Evolutionary conservation across 306 rosid genomes (phyloP), one percentile per base, ranked within the genome.

Genomic region (Mimosa bimucronata): DNA sequence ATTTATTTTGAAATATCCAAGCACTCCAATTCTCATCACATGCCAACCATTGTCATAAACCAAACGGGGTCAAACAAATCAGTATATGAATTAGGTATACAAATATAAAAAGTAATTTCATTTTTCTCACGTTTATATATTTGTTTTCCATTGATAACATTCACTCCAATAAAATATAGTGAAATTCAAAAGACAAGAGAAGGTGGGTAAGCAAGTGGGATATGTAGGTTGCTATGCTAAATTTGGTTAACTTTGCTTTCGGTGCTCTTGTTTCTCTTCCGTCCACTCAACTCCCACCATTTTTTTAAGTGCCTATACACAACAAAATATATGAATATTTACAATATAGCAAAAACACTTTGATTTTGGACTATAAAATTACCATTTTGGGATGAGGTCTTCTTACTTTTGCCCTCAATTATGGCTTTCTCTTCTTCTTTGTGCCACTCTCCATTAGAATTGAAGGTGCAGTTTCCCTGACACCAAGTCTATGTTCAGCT

Each of bases 391-490:
- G 19, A 9, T 14, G 3, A 61, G 9, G 7, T 58, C 31, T 58
- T 25, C 11, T 25, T 58, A 5, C 8, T 60, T 60, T 60, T 60
- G 19, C 66, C 19, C 19, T 13, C 83, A 50, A 21, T 66, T 80
- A 92, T 92, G 98, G 83, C 87, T 72, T 77, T 82, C 83, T 81
- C 90, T 78, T 81, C 90, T 83, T 76, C 81, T 5, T 60, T 86
- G 77, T 77, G 25, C 83, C 81, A 52, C 68, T 87, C 89, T 78
- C 68, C 94, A n/a, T 50, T 79, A 77, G 40, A 90, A 72, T 74
- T 82, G 68, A 87, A 92, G 97, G 98, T 60, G 23, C 19, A 26
- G 34, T 25, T 60, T 26, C 66, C 66, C 34, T 9, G 10, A 60
- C 4, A 5, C 34, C 66, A 26, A 60, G 19, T 25, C 37, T 60